phyloP scores from a whole-genome alignment of 2,329 filamentous ascomycete genomes.

The Pezicula carpinea region DNA sequence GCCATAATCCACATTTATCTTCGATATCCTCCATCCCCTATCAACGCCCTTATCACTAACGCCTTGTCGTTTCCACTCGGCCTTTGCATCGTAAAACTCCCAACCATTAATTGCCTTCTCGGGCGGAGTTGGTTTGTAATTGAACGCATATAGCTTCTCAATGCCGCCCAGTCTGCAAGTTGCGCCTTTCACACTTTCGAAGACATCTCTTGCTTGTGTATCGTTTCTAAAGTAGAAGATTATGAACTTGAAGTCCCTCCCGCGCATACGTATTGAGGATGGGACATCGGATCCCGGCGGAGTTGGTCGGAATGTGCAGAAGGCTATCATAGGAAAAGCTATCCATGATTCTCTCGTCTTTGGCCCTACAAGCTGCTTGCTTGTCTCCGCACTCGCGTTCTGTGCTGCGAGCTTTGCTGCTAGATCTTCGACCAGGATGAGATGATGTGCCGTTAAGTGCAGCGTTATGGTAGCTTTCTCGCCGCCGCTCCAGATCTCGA shows the following conservation, averaged over 20 bases:
- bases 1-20: conserved; percentile 82
- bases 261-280: conserved; percentile 80
- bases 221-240: conserved; percentile 83
- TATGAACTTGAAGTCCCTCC: conserved; percentile 90
- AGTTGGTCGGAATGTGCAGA: conserved; percentile 73
- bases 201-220: conserved; percentile 73
- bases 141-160: conserved; percentile 88
- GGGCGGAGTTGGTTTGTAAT: conserved; percentile 67
- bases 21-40: conserved; percentile 74
- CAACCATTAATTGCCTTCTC: conserved; percentile 77
- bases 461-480: conserved; percentile 52
- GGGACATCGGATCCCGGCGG: conserved; percentile 64
- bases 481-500: conserved; percentile 55
- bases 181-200: conserved; percentile 75
- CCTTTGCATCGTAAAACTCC: conserved; percentile 77
- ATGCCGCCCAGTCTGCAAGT: conserved; percentile 80
- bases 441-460: conserved; percentile 59
- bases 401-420: conserved; percentile 25
- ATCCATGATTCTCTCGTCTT: conserved; percentile 78
- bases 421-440: conserved; percentile 34
- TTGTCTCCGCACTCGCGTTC: conserved; percentile 12
- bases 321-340: conserved; percentile 85
- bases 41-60: conserved; percentile 70
- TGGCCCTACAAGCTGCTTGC: conserved; percentile 33
- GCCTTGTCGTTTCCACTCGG: conserved; percentile 83